These are phyloP conservation scores for Erythrophleum fordii DNA, from an alignment of 306 rosid species.

Conservation along the genomic window DNA sequence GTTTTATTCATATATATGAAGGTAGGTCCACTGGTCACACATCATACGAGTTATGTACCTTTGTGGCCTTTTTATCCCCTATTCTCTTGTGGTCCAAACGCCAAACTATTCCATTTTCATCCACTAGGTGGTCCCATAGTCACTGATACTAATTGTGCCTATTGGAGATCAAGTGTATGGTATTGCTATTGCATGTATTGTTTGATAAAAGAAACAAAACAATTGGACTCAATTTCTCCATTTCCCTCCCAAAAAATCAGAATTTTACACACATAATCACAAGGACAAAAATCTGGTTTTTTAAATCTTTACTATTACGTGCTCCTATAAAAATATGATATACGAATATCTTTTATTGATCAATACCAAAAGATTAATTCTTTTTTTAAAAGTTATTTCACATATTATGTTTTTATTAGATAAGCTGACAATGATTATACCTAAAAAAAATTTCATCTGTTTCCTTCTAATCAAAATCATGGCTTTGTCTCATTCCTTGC, in stretches of 20 bases:
- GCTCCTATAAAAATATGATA: background rate
- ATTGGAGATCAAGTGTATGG: background rate
- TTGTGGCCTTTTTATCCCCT: conserved; percentile 36
- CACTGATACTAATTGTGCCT: conserved; percentile 10
- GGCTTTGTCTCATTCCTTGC: conserved; percentile 29
- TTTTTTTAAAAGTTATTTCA: background rate
- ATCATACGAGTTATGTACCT: conserved; percentile 33
- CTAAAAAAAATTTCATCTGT: too few species aligned
- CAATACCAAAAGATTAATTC: background rate
- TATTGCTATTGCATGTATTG: background rate
- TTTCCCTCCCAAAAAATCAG: too few species aligned
- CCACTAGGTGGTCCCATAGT: conserved; percentile 31
- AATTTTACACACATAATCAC: background rate
- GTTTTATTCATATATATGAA: background rate
- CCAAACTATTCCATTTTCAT: background rate
- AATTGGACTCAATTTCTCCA: too few species aligned
- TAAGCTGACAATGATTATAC: too few species aligned
- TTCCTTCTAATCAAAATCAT: background rate
- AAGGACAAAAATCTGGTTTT: background rate
- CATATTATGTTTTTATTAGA: background rate
- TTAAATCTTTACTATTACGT: background rate
- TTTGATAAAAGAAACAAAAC: background rate
- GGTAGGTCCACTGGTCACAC: conserved; percentile 3
- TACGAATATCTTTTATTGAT: background rate
- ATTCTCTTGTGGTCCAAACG: background rate